phyloP scores from a whole-genome alignment of 1,284 basidiomycete genomes.

The Butyriboletus appendiculatus region DNA sequence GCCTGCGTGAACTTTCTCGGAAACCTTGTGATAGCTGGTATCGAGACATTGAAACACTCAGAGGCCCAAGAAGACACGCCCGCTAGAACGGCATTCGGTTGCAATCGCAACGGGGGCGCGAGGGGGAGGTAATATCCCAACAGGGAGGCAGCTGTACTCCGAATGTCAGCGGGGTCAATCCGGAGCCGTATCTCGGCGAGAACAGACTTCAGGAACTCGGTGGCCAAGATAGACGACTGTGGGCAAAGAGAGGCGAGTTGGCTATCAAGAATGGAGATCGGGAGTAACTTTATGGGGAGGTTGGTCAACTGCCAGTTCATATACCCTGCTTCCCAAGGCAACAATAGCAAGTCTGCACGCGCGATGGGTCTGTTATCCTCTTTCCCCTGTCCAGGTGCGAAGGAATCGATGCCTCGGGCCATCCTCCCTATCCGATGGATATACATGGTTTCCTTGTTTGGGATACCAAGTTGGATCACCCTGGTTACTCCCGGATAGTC shows the following conservation, averaged over 20 bases:
- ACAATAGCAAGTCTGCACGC: conserved; percentile 84
- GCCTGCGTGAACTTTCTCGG: conserved; percentile 27
- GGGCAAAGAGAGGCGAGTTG: conserved; percentile 15
- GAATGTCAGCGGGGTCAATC: conserved; percentile 59
- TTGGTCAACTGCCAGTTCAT: conserved; percentile 63
- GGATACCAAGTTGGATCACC: conserved; percentile 91
- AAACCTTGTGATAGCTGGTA: conserved; percentile 22
- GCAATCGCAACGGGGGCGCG: conserved; percentile 49
- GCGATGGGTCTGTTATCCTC: background rate
- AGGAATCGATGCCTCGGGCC: conserved; percentile 68
- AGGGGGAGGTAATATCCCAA: conserved; percentile 79
- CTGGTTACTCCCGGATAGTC: conserved; percentile 92
- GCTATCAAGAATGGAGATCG: conserved; percentile 25
- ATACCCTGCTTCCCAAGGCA: conserved; percentile 83
- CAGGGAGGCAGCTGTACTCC: conserved; percentile 68
- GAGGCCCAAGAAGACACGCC: conserved; percentile 70
- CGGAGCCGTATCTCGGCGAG: conserved; percentile 41
- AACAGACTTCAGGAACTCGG: conserved; percentile 25
- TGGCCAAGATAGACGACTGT: conserved; percentile 2
- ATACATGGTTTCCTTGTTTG: conserved; percentile 75
- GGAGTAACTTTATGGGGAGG: conserved; percentile 71
- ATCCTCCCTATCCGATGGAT: conserved; percentile 93
- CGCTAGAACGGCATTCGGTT: conserved; percentile 51
- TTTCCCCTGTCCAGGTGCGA: conserved; percentile 40
- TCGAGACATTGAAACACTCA: conserved; percentile 24